These are phyloP conservation scores for Dactylellina sp. DNA, from an alignment of 2,329 filamentous ascomycete species.

Conservation along the genomic window DNA sequence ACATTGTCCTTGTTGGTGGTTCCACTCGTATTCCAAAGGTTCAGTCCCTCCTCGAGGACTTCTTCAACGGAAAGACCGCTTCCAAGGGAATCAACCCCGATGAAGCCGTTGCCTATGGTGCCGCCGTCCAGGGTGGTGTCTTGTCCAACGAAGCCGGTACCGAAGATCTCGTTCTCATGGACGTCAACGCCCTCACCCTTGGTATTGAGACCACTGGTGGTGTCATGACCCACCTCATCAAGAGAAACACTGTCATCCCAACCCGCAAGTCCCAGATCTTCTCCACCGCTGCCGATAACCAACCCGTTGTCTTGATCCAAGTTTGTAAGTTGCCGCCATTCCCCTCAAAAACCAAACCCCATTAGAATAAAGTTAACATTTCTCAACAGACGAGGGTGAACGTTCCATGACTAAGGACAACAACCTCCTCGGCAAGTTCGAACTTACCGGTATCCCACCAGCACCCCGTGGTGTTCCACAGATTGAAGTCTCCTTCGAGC, in stretches of 20 bases:
- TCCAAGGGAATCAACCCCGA: slow-evolving; percentile 99
- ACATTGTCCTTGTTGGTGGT: slow-evolving; percentile 97
- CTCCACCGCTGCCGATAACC: slow-evolving; percentile 95
- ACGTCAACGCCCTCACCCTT: slow-evolving; percentile 94
- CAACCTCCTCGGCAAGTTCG: slow-evolving; percentile 97
- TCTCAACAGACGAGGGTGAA: slow-evolving; percentile 77
- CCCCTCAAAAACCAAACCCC: too few relatives aligned
- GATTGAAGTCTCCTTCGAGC: slow-evolving; percentile 97
- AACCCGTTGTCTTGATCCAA: slow-evolving; percentile 93
- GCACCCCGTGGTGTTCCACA: slow-evolving; percentile 96
- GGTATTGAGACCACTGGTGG: slow-evolving; percentile 98
- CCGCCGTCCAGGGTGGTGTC: slow-evolving; percentile 96
- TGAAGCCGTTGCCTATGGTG: slow-evolving; percentile 97
- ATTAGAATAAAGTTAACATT: slow-evolving; percentile 28
- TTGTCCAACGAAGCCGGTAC: slow-evolving; percentile 88
- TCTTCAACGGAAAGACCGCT: slow-evolving; percentile 93
- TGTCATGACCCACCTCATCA: slow-evolving; percentile 97
- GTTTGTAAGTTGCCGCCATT: slow-evolving; percentile 70
- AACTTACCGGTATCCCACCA: slow-evolving; percentile 93
- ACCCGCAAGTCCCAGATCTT: slow-evolving; percentile 98
- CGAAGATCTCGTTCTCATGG: slow-evolving; percentile 88
- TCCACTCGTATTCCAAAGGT: slow-evolving; percentile 99
- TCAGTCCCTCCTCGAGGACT: slow-evolving; percentile 92
- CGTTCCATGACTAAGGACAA: slow-evolving; percentile 95
- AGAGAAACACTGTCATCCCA: slow-evolving; percentile 92